Evolutionary conservation across 768 basidiomycete genomes (phyloP).

Genomic region (Russula earlei): DNA sequence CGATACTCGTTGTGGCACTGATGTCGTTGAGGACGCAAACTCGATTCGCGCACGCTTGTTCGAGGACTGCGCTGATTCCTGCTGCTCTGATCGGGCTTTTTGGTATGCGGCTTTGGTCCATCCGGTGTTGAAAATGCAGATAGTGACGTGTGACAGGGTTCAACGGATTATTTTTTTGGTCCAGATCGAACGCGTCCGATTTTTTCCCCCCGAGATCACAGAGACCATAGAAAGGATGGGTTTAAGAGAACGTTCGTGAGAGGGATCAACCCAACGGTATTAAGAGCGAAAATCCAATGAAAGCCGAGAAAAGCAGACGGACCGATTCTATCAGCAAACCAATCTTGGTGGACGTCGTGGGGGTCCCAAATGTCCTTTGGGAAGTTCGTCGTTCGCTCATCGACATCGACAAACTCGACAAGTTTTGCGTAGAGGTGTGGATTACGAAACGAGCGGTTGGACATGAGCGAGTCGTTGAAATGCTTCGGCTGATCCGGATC

Average conservation of each 20-base stretch:
- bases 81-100: slow-evolving; percentile 35
- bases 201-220: not conserved
- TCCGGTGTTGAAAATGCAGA: not conserved
- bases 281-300: not conserved
- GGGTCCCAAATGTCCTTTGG: slow-evolving; percentile 69
- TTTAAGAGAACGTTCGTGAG: not conserved
- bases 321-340: slow-evolving; percentile 78
- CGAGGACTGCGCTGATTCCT: slow-evolving; percentile 25
- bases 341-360: slow-evolving; percentile 48
- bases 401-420: slow-evolving; percentile 88
- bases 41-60: slow-evolving; percentile 36
- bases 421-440: slow-evolving; percentile 94
- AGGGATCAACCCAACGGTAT: not conserved
- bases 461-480: slow-evolving; percentile 94
- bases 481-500: slow-evolving; percentile 60
- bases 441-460: slow-evolving; percentile 87
- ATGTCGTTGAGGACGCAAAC: slow-evolving; percentile 28
- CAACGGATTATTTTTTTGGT: not conserved
- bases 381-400: slow-evolving; percentile 83
- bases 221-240: not conserved
- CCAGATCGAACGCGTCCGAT: not conserved
- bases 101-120: slow-evolving; percentile 30
- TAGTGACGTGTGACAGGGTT: not conserved
- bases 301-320: slow-evolving; percentile 26
- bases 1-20: not conserved